Percentiles rank a stretch among this genome's conserved stretches.
Evolutionary conservation across 2,329 filamentous ascomycete genomes (phyloP).

Genomic region (Epichloe amarillans): DNA sequence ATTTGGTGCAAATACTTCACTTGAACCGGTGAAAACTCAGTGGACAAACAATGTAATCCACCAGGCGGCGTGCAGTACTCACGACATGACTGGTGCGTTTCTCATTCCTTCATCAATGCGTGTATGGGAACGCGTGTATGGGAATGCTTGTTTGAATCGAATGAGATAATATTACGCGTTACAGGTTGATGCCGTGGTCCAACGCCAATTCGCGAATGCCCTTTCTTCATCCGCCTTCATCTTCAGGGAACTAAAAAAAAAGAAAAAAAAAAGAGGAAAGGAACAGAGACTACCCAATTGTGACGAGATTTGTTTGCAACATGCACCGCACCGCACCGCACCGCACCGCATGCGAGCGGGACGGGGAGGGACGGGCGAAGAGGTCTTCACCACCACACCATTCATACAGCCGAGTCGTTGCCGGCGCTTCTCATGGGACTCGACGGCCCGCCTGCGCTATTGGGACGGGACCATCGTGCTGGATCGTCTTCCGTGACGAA

Average conservation of each 20-base stretch:
- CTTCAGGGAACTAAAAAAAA: background rate
- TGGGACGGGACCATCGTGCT: background rate
- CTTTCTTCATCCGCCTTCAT: background rate
- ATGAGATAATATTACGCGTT: background rate
- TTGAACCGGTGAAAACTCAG: background rate
- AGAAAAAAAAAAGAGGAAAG: background rate
- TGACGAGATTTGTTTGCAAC: background rate
- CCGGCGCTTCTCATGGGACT: background rate
- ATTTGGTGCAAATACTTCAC: background rate
- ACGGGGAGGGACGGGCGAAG: background rate
- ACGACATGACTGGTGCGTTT: too few species aligned
- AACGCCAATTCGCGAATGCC: background rate
- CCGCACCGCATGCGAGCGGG: background rate
- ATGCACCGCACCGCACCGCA: background rate
- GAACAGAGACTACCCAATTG: background rate
- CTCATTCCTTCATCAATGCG: background rate
- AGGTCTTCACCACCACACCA: background rate
- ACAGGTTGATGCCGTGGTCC: background rate
- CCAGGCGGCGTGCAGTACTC: too few species aligned
- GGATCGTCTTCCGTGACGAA: constrained; percentile 1
- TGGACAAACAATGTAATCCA: too few species aligned
- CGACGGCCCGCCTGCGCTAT: background rate
- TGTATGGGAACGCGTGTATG: background rate
- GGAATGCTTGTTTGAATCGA: background rate
- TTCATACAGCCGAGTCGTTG: constrained; percentile 22